These are phyloP conservation scores for Polytolypa hystricis DNA, from an alignment of 2,329 filamentous ascomycete species.

Conservation along the genomic window DNA sequence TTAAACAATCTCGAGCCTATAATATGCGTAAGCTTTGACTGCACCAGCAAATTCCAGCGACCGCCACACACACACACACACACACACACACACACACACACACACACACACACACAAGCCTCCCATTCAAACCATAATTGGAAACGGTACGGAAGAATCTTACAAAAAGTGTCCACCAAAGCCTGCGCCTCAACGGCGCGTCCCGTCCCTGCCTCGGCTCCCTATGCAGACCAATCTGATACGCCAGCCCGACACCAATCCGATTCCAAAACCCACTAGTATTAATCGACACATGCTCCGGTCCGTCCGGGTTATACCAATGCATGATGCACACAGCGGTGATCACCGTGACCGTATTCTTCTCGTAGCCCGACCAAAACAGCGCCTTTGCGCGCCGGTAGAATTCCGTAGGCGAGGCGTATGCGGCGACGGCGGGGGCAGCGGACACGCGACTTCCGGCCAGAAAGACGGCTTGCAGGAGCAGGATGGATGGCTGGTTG, in stretches of 20 bases:
- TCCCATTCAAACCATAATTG: too few relatives aligned
- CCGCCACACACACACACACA: too few relatives aligned
- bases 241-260: slow-evolving; percentile 32
- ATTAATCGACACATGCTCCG: slow-evolving; percentile 30
- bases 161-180: slow-evolving; percentile 36
- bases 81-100: too few relatives aligned
- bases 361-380: slow-evolving; percentile 24
- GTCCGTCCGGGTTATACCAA: slow-evolving; percentile 26
- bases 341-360: slow-evolving; percentile 21
- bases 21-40: too few relatives aligned
- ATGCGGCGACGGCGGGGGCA: slow-evolving; percentile 18
- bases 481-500: slow-evolving; percentile 19
- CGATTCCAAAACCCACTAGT: slow-evolving; percentile 36
- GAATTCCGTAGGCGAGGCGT: slow-evolving; percentile 21
- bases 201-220: slow-evolving; percentile 27
- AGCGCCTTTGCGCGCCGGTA: slow-evolving; percentile 25
- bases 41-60: too few relatives aligned
- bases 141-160: slow-evolving; percentile 11
- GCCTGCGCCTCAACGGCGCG: slow-evolving; percentile 25
- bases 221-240: slow-evolving; percentile 35
- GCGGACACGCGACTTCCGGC: slow-evolving; percentile 33
- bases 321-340: slow-evolving; percentile 23
- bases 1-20: slow-evolving; percentile 29
- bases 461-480: slow-evolving; percentile 31
- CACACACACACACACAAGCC: too few relatives aligned